Percentiles rank a stretch among this genome's conserved stretches.
Conservation (phyloP, 1,139 yeast genomes). For the Candida gigantensis region DNA sequence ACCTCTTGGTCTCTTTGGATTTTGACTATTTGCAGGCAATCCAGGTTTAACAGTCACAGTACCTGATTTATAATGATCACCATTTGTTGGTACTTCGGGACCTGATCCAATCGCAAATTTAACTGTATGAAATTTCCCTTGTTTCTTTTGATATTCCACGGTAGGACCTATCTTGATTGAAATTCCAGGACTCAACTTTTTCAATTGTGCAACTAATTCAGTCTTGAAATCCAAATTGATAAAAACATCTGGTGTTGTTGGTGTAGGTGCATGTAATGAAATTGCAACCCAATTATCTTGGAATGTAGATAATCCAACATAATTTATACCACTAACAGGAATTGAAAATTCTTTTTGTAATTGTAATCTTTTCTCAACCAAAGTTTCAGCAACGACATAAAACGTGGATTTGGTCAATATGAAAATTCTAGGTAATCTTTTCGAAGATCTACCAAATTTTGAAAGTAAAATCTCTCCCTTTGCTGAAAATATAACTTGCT, state of each 20-base stretch:
- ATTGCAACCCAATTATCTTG: conserved; percentile 96
- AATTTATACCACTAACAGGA: conserved; percentile 60
- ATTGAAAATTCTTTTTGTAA: conserved; percentile 66
- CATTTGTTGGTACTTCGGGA: conserved; percentile 53
- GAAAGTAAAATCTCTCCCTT: conserved; percentile 80
- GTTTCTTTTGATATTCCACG: conserved; percentile 84
- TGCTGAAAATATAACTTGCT: conserved; percentile 72
- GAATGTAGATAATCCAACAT: conserved; percentile 67
- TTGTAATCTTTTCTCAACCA: conserved; percentile 71
- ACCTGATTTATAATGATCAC: conserved; percentile 86
- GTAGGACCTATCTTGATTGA: conserved; percentile 70
- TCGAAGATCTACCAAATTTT: conserved; percentile 91
- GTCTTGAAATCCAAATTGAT: conserved; percentile 85
- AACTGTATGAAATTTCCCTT: conserved; percentile 77
- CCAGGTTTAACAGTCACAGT: conserved; percentile 83
- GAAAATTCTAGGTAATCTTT: conserved; percentile 71
- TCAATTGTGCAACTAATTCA: conserved; percentile 78
- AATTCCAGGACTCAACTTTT: conserved; percentile 58
- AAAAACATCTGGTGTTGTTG: conserved; percentile 73
- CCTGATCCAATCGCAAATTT: conserved; percentile 63
- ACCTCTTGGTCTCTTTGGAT: conserved; percentile 70
- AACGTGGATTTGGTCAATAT: conserved; percentile 64
- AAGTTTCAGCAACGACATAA: conserved; percentile 69
- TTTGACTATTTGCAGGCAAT: conserved; percentile 66
- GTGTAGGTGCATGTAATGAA: conserved; percentile 52